These are phyloP conservation scores for Prosopis cineraria DNA, from an alignment of 306 rosid genomes.

Conservation along the genomic window DNA sequence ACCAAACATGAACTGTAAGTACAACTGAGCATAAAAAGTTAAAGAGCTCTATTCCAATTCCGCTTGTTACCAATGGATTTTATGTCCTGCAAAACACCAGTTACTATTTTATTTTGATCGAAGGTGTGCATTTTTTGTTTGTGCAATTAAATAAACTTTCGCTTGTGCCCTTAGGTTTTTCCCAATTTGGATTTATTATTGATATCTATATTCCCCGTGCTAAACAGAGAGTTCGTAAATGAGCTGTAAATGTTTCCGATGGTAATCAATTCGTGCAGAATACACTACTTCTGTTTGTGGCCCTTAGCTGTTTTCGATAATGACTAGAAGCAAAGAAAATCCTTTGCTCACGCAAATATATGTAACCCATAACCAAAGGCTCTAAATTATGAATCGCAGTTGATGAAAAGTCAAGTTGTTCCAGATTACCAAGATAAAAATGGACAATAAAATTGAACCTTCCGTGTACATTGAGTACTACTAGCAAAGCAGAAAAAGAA, in stretches of 20 bases:
- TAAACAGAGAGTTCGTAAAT: background rate
- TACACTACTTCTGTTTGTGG: background rate
- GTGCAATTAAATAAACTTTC: slow-evolving; percentile 3
- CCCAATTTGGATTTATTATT: slow-evolving; percentile 2
- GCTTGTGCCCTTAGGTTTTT: slow-evolving; percentile 14
- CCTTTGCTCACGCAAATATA: background rate
- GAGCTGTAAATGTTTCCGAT: background rate
- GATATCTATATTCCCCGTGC: background rate
- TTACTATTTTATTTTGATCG: slow-evolving; percentile 7
- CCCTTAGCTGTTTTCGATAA: background rate
- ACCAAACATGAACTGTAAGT: background rate
- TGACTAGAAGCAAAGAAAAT: background rate
- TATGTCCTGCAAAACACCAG: slow-evolving; percentile 18
- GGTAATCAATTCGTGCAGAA: background rate
- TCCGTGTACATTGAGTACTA: background rate
- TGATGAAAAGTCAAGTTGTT: background rate
- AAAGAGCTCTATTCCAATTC: background rate
- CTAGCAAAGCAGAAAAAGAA: background rate
- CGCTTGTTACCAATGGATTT: background rate
- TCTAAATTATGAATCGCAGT: background rate
- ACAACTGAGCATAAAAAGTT: background rate
- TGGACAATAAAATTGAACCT: background rate
- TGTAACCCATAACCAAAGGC: background rate
- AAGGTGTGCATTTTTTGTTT: background rate
- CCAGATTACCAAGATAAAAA: background rate